A percentile compares a stretch with the other conserved stretches of the same genome.
Evolutionary conservation across 441 rosid genomes (phyloP).

Genomic region (Adansonia madagascariensis): DNA sequence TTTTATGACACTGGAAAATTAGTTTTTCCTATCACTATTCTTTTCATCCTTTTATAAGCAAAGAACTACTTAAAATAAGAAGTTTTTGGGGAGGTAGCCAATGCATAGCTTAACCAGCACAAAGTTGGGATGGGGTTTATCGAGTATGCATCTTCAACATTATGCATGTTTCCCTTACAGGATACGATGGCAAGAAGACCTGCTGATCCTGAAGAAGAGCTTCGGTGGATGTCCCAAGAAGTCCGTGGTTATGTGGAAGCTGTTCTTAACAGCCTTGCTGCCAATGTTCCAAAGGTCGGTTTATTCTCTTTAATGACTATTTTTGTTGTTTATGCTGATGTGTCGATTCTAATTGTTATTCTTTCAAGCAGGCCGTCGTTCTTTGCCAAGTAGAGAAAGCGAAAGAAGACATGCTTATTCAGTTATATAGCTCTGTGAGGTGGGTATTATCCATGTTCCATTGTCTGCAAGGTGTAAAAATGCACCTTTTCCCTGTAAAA

Average conservation of each 20-base stretch:
- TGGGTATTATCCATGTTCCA: constrained; percentile 31
- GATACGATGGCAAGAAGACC: constrained; percentile 95
- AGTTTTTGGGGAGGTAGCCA: not conserved
- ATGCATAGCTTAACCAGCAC: too few species aligned
- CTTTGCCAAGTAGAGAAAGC: constrained; percentile 99
- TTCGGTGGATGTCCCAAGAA: constrained; percentile 99
- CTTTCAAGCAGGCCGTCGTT: constrained; percentile 86
- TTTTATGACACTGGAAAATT: not conserved
- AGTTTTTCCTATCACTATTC: not conserved
- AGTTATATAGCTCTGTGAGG: constrained; percentile 96
- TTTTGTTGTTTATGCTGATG: constrained; percentile 1
- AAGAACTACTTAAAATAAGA: not conserved
- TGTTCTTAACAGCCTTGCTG: constrained; percentile 98
- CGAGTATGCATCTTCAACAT: not conserved
- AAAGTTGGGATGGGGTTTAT: not conserved
- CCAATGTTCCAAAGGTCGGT: constrained; percentile 95
- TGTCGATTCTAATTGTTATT: constrained; percentile 18
- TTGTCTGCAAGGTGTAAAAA: not conserved
- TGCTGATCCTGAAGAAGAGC: constrained; percentile 98
- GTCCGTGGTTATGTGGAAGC: constrained; percentile 99
- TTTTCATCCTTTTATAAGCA: not conserved
- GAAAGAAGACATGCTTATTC: constrained; percentile 98
- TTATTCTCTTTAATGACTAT: constrained; percentile 21
- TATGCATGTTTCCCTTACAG: constrained; percentile 40
- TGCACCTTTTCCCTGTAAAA: not conserved